Evolutionary conservation across 345 rosid genomes (phyloP).

Genomic region (Leavenworthia alabamica): DNA sequence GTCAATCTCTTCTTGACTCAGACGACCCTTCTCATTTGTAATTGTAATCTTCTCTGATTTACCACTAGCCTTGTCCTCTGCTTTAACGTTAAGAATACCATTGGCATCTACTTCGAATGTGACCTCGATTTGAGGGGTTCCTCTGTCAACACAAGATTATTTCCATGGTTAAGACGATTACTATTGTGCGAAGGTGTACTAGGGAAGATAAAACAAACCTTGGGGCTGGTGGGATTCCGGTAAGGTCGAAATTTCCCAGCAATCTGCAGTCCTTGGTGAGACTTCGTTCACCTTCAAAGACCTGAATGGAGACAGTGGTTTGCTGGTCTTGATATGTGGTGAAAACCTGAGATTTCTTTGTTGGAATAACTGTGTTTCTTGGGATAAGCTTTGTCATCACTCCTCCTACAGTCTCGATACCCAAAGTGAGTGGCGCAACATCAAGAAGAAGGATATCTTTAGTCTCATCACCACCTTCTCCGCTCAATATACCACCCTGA

Average conservation of each 20-base stretch:
- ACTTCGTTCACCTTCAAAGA: too few relatives aligned
- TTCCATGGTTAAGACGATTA: too few relatives aligned
- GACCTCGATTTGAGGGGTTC: too few relatives aligned
- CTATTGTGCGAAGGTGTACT: too few relatives aligned
- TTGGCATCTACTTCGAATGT: too few relatives aligned
- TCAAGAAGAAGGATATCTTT: conserved; percentile 97
- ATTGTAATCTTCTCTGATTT: too few relatives aligned
- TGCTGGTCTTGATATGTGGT: conserved; percentile 99
- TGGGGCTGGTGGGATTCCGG: conserved; percentile 86
- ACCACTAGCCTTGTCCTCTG: too few relatives aligned
- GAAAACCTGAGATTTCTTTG: conserved; percentile 97
- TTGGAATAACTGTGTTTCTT: conserved; percentile 93
- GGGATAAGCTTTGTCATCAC: conserved; percentile 99
- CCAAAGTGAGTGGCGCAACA: conserved; percentile 92
- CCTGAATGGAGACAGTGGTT: conserved; percentile 95
- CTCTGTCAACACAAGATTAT: too few relatives aligned
- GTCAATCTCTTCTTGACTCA: too few relatives aligned
- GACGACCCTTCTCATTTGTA: too few relatives aligned
- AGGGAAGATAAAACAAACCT: conserved; percentile 35
- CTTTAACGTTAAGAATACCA: too few relatives aligned
- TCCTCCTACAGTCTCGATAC: too few relatives aligned
- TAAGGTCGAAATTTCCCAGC: conserved; percentile 82
- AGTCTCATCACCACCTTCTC: conserved; percentile 99
- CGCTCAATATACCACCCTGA: conserved; percentile 96
- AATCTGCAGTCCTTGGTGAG: conserved; percentile 90